phyloP scores from a whole-genome alignment of 2,329 filamentous ascomycete species.

The Didymella segeticola region DNA sequence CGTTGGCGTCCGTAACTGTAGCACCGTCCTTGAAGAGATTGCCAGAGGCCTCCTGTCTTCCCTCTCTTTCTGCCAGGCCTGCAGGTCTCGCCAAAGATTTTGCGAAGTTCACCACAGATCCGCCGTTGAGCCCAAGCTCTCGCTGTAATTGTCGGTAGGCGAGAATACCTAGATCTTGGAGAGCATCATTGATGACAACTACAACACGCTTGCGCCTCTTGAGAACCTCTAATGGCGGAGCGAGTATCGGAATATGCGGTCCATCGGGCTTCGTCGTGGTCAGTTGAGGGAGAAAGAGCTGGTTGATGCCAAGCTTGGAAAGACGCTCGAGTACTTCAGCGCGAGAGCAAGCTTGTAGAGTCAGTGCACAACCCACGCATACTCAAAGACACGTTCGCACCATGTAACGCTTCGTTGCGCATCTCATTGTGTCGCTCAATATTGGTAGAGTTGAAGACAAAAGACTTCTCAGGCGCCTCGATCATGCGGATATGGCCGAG shows the following conservation, averaged over 20 bases:
- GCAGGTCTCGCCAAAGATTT: conserved; percentile 51
- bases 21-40: conserved; percentile 30
- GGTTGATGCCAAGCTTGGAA: conserved; percentile 63
- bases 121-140: conserved; percentile 69
- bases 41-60: background rate
- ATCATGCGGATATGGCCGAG: conserved; percentile 77
- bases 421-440: conserved; percentile 79
- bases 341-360: conserved; percentile 65
- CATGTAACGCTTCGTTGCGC: conserved; percentile 72
- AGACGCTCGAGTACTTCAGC: conserved; percentile 69
- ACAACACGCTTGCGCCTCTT: conserved; percentile 67
- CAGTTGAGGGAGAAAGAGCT: conserved; percentile 67
- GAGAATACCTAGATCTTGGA: conserved; percentile 77
- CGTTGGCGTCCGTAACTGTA: conserved; percentile 20
- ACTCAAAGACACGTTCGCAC: conserved; percentile 53
- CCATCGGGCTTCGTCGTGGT: conserved; percentile 46
- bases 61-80: conserved; percentile 4
- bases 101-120: conserved; percentile 73
- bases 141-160: conserved; percentile 72
- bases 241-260: conserved; percentile 74
- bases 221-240: conserved; percentile 61
- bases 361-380: conserved; percentile 11
- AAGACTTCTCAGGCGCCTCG: conserved; percentile 70
- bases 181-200: conserved; percentile 78
- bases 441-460: conserved; percentile 75